These are phyloP conservation scores for Suhomyces faveliae DNA, from an alignment of 805 yeast species.

Conservation along the genomic window DNA sequence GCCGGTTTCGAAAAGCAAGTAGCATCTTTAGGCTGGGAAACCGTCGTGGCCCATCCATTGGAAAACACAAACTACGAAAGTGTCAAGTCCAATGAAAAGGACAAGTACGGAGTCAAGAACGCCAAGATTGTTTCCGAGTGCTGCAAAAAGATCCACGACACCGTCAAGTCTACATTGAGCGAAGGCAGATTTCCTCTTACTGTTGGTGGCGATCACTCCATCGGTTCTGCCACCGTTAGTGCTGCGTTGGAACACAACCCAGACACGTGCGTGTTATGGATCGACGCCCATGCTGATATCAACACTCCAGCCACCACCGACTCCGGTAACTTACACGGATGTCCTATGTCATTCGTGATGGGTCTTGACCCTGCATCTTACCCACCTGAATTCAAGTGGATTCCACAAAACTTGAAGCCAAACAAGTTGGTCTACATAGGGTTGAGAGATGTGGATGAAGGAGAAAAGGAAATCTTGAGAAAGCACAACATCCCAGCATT, in stretches of 20 bases:
- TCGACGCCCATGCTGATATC: constrained; percentile 97
- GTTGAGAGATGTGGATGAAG: constrained; percentile 86
- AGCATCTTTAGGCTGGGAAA: constrained; percentile 70
- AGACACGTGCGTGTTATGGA: constrained; percentile 89
- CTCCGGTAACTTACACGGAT: constrained; percentile 93
- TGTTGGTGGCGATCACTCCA: constrained; percentile 95
- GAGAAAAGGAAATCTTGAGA: constrained; percentile 72
- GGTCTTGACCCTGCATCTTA: constrained; percentile 68
- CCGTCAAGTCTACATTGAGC: constrained; percentile 53
- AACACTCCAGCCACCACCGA: constrained; percentile 82
- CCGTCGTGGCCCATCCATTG: constrained; percentile 53
- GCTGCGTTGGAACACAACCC: constrained; percentile 80
- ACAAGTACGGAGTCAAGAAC: constrained; percentile 59
- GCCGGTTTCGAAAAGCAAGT: constrained; percentile 68
- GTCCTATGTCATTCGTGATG: constrained; percentile 89
- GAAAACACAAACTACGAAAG: constrained; percentile 44
- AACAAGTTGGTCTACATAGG: constrained; percentile 88
- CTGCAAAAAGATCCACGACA: constrained; percentile 58
- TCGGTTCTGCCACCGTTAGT: constrained; percentile 89
- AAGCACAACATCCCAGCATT: constrained; percentile 77
- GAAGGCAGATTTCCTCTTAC: constrained; percentile 66
- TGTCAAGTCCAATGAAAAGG: constrained; percentile 44
- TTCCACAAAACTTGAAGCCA: constrained; percentile 63
- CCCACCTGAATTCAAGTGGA: constrained; percentile 82
- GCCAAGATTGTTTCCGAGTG: constrained; percentile 77